Evolutionary conservation across 2,329 filamentous ascomycete genomes (phyloP), one percentile per base, ranked within the genome.

Genomic region (Sarocladium brachiariae): DNA sequence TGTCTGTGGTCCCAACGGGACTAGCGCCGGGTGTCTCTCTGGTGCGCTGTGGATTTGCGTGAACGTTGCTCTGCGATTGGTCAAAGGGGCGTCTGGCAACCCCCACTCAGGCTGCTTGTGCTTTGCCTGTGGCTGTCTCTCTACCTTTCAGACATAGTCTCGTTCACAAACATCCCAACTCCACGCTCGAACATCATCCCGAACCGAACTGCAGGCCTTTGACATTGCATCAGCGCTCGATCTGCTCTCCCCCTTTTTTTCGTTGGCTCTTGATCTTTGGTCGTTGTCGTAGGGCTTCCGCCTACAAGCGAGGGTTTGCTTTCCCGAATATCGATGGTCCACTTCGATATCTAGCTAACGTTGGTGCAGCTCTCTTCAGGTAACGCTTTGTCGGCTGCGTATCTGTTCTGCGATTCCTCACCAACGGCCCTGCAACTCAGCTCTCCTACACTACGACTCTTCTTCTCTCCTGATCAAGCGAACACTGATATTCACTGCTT

Each of bases 111-210:
- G 9, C 39, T 4, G 13, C 11, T 11, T 24, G 21, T 23, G 21
- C 19, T 16, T 25, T 14, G 39, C 23, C 23, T 25, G 39, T 43
- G n/a, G 37, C 37, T 39, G 13, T 7, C 27, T 30, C 7, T 23
- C 9, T 14, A 21, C 21, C 23, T 23, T 43, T 43, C 21, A 16
- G n/a, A 27, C 37, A 19, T 11, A 14, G 39, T 27, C 21, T 43
- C 39, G 39, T 23, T 43, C n/a, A 19, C 39, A 21, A n/a, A n/a
- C n/a, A n/a, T n/a, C n/a, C 13, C 10, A 23, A 25, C 39, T 43
- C 39, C 23, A 43, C 39, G 39, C 21, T 43, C 7, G 39, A 43
- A 25, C n/a, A 43, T 43, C 39, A 30, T 23, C 39, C 39, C 39
- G 23, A 27, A 43, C 21, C n/a, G 25, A 11, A 24, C 39, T 8